A percentile compares a stretch with the other conserved stretches of the same genome.
phyloP scores from a whole-genome alignment of 345 rosid species.

The Dipteronia sinensis region DNA sequence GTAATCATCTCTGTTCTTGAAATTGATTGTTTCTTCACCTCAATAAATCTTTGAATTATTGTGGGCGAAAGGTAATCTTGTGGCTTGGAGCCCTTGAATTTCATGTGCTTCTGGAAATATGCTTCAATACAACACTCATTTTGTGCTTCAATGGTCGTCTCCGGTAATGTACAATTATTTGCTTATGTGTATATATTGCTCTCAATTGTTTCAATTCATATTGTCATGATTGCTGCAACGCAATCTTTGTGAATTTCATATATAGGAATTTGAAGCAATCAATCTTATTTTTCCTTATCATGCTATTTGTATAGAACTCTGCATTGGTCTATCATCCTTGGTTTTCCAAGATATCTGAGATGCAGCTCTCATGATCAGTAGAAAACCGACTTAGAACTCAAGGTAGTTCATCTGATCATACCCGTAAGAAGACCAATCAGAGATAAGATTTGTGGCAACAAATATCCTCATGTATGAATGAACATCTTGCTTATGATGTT shows the following conservation, averaged over 20 bases:
- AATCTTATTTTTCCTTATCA: too few relatives aligned
- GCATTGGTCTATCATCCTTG: background rate
- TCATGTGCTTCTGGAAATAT: background rate
- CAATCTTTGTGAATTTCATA: background rate
- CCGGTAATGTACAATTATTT: background rate
- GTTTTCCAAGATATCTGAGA: background rate
- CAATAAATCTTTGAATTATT: too few relatives aligned
- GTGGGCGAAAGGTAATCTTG: background rate
- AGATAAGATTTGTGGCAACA: too few relatives aligned
- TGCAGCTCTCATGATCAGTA: too few relatives aligned
- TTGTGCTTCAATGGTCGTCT: too few relatives aligned
- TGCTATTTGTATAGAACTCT: too few relatives aligned
- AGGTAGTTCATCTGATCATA: too few relatives aligned
- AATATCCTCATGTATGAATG: background rate
- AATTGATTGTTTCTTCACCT: too few relatives aligned
- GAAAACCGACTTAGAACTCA: too few relatives aligned
- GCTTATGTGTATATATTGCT: background rate
- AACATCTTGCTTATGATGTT: background rate
- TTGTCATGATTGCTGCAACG: too few relatives aligned
- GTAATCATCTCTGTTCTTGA: too few relatives aligned
- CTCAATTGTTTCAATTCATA: background rate
- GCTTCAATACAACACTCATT: background rate
- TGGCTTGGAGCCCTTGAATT: background rate
- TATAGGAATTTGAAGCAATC: background rate
- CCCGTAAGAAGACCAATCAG: too few relatives aligned